phyloP scores from a whole-genome alignment of 2,329 filamentous ascomycete species.

The Ophiostoma triangulosporum region DNA sequence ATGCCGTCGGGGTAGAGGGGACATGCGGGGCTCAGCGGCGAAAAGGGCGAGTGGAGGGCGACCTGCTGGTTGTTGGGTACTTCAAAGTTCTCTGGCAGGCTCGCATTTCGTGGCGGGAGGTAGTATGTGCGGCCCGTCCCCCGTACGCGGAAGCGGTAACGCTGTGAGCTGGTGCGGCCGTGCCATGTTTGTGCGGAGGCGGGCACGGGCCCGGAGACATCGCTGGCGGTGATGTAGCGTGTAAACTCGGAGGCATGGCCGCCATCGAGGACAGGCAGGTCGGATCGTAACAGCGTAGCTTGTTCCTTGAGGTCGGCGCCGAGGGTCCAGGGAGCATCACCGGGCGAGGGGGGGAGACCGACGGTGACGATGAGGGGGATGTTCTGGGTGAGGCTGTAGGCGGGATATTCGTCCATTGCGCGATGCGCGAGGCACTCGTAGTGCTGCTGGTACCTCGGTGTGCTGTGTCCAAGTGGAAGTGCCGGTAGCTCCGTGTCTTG shows the following conservation, averaged over 20 bases:
- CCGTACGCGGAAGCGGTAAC: constrained; percentile 54
- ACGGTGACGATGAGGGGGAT: constrained; percentile 73
- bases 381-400: constrained; percentile 73
- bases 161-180: constrained; percentile 35
- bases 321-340: constrained; percentile 24
- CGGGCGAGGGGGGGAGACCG: constrained; percentile 42
- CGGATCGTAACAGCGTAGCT: constrained; percentile 52
- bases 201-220: constrained; percentile 39
- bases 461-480: no score
- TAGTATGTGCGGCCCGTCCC: constrained; percentile 51
- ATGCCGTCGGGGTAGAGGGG: constrained; percentile 81
- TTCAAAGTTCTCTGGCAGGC: constrained; percentile 37
- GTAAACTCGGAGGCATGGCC: constrained; percentile 52
- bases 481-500: no score
- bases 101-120: constrained; percentile 44
- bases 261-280: constrained; percentile 52
- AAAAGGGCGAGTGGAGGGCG: constrained; percentile 79
- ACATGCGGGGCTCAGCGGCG: constrained; percentile 73
- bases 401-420: constrained; percentile 65
- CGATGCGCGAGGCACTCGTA: no score
- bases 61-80: constrained; percentile 29
- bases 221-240: constrained; percentile 49
- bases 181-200: constrained; percentile 43
- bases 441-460: no score
- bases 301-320: constrained; percentile 42